These are phyloP conservation scores for Incumbomyces delicatus DNA, from an alignment of 2,329 filamentous ascomycete species.

Conservation along the genomic window DNA sequence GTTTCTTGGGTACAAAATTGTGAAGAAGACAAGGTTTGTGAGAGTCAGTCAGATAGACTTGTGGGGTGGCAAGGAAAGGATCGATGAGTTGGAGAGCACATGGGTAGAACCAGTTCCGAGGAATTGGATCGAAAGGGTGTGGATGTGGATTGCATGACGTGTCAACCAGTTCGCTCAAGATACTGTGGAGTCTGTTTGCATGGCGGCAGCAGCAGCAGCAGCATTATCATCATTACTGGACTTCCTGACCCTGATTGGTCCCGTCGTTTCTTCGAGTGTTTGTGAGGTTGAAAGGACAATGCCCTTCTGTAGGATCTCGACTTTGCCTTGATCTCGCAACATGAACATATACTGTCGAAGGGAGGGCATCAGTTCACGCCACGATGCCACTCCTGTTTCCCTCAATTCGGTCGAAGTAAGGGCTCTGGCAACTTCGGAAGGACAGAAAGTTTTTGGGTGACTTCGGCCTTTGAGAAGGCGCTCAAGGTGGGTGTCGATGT, in stretches of 20 bases:
- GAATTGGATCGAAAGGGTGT: constrained; percentile 35
- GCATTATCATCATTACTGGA: too few relatives aligned
- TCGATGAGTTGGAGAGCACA: constrained; percentile 34
- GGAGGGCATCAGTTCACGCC: constrained; percentile 40
- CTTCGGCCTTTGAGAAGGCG: constrained; percentile 25
- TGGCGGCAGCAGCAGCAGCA: too few relatives aligned
- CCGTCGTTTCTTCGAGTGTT: constrained; percentile 30
- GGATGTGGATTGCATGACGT: constrained; percentile 18
- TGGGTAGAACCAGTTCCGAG: constrained; percentile 32
- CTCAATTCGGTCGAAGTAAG: constrained; percentile 32
- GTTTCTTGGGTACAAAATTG: constrained; percentile 18
- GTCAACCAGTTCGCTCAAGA: too few relatives aligned
- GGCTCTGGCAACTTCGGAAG: constrained; percentile 41
- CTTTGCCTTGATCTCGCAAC: constrained; percentile 30
- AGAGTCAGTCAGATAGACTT: constrained; percentile 11
- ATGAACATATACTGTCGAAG: constrained; percentile 35
- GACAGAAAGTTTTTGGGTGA: constrained; percentile 44
- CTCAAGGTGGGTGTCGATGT: constrained; percentile 14
- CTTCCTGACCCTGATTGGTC: constrained; percentile 36
- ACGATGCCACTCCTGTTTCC: constrained; percentile 25
- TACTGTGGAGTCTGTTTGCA: too few relatives aligned
- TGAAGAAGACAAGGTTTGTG: constrained; percentile 11
- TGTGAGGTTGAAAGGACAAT: constrained; percentile 24
- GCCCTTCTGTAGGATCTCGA: constrained; percentile 43
- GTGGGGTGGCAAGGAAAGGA: constrained; percentile 36